These are phyloP conservation scores for Blastomyces emzantsi DNA, from an alignment of 2,329 filamentous ascomycete species.

Conservation along the genomic window DNA sequence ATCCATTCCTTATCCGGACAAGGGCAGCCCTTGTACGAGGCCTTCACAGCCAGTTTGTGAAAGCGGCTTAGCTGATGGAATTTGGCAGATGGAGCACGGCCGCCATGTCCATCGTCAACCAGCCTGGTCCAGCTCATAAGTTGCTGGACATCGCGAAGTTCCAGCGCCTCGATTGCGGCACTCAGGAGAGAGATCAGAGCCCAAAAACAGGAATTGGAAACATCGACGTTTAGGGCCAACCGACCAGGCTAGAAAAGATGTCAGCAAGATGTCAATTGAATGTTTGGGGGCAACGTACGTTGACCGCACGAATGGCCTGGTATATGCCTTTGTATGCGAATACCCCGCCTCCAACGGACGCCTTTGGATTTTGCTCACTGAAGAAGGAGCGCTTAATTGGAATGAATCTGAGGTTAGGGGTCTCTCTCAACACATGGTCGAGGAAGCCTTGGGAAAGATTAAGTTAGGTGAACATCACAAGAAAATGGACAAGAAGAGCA, in stretches of 20 bases:
- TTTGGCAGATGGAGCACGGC: conserved; percentile 13
- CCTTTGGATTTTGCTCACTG: conserved; percentile 41
- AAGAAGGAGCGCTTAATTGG: conserved; percentile 81
- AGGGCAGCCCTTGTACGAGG: conserved; percentile 30
- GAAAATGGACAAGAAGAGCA: neutral
- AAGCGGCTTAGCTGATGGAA: conserved; percentile 26
- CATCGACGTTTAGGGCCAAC: conserved; percentile 78
- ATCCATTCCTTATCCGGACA: conserved; percentile 37
- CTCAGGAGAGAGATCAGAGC: conserved; percentile 34
- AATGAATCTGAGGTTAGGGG: conserved; percentile 58
- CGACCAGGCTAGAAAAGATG: conserved; percentile 44
- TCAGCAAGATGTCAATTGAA: conserved; percentile 17
- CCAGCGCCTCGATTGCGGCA: conserved; percentile 28
- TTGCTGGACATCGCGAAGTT: conserved; percentile 25
- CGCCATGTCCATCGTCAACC: conserved; percentile 19
- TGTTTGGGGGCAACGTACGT: conserved; percentile 35
- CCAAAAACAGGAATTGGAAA: conserved; percentile 90
- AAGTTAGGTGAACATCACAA: neutral
- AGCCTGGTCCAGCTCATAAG: conserved; percentile 23
- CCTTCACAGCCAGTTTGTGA: conserved; percentile 31
- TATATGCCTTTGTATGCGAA: conserved; percentile 86
- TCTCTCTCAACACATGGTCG: conserved; percentile 78
- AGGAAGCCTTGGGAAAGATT: conserved; percentile 55
- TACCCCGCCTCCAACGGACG: conserved; percentile 54
- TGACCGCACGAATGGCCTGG: conserved; percentile 68